A percentile compares a stretch with the other conserved stretches of the same genome.
Conservation (phyloP, 805 yeast genomes). For the Lipomyces lipofer region DNA sequence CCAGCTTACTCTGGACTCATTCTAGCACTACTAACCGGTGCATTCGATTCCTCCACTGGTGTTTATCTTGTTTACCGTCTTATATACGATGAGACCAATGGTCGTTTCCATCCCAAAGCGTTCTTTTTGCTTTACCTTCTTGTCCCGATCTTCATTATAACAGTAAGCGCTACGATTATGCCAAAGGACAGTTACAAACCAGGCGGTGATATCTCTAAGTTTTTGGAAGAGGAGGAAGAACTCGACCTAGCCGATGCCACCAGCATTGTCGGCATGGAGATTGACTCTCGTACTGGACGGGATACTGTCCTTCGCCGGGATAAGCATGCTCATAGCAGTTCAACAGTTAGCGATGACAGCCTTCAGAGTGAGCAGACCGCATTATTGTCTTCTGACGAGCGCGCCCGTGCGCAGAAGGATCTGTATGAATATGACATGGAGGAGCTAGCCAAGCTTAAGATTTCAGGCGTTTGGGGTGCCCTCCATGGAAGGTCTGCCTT, state of each 20-base stretch:
- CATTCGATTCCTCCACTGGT: conserved; percentile 91
- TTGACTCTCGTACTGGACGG: conserved; percentile 26
- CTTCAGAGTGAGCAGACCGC: conserved; percentile 6
- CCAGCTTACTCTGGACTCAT: conserved; percentile 80
- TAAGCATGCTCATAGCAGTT: conserved; percentile 5
- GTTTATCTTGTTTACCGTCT: conserved; percentile 74
- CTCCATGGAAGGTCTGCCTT: conserved; percentile 62
- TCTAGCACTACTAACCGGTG: conserved; percentile 84
- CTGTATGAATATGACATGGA: conserved; percentile 25
- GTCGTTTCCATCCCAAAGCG: conserved; percentile 47
- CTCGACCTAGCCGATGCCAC: conserved; percentile 57
- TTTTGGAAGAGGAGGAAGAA: conserved; percentile 62
- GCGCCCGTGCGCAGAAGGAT: conserved; percentile 1
- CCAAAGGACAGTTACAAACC: conserved; percentile 76
- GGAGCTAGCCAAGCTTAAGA: conserved; percentile 33
- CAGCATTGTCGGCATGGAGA: conserved; percentile 43
- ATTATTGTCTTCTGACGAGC: conserved; percentile 1
- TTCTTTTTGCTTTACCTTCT: conserved; percentile 69
- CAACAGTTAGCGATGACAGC: not conserved
- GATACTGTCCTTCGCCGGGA: not conserved
- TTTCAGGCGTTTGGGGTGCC: conserved; percentile 67
- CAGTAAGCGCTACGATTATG: conserved; percentile 78
- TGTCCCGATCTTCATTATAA: conserved; percentile 75
- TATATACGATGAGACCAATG: conserved; percentile 49
- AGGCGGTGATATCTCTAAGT: conserved; percentile 53